These are phyloP conservation scores for Erodium texanum DNA, from an alignment of 441 rosid genomes.

Conservation along the genomic window DNA sequence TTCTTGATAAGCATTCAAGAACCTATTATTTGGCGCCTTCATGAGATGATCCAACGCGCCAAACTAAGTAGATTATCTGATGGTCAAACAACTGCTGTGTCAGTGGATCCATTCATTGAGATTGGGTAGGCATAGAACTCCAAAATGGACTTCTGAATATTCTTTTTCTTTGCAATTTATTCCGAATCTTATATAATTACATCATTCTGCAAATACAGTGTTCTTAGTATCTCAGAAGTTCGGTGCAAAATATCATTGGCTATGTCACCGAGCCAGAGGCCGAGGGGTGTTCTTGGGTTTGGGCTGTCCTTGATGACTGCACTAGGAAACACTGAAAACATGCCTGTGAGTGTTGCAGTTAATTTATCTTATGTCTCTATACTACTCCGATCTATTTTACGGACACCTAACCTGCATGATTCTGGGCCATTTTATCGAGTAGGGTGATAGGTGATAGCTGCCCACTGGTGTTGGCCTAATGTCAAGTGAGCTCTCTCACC, in stretches of 20 bases:
- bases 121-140: slow-evolving; percentile 49
- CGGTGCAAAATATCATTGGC: slow-evolving; percentile 87
- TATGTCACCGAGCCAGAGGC: slow-evolving; percentile 96
- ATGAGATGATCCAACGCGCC: slow-evolving; percentile 91
- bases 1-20: slow-evolving; percentile 86
- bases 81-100: slow-evolving; percentile 64
- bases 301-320: slow-evolving; percentile 99
- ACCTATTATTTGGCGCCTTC: slow-evolving; percentile 98
- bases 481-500: too few species aligned
- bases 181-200: slow-evolving; percentile 1
- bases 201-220: slow-evolving; percentile 40
- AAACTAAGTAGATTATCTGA: slow-evolving; percentile 62
- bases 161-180: slow-evolving; percentile 10
- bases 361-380: background rate
- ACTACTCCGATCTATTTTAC: background rate
- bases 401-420: background rate
- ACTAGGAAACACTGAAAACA: slow-evolving; percentile 91
- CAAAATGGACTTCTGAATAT: background rate
- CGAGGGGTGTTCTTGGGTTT: slow-evolving; percentile 94
- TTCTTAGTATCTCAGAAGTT: slow-evolving; percentile 80
- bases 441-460: too few species aligned
- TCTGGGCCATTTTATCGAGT: too few species aligned
- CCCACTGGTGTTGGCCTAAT: too few species aligned
- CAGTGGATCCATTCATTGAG: slow-evolving; percentile 93
- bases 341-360: slow-evolving; percentile 64